Conservation (phyloP, 78 protist genomes). For the Diacronema lutheri region DNA sequence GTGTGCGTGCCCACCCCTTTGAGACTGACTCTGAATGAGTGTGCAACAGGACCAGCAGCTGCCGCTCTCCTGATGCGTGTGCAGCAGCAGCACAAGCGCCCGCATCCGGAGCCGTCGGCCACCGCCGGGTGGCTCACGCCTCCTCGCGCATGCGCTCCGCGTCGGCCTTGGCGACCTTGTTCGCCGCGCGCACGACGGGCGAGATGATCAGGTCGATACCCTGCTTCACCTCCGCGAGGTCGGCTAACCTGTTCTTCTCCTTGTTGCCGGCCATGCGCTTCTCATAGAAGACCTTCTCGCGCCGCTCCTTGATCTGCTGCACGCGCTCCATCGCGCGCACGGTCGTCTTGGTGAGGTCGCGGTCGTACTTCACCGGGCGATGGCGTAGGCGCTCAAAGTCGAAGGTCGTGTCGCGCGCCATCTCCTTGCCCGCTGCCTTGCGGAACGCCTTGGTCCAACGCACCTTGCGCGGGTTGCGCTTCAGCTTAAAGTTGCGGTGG, state of each 20-base stretch:
- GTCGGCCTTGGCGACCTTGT: no score
- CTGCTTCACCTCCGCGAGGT: background rate
- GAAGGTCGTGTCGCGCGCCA: constrained; percentile 82
- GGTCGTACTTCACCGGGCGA: constrained; percentile 89
- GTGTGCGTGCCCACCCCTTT: no score
- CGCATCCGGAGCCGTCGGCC: no score
- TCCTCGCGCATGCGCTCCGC: no score
- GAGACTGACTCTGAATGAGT: no score
- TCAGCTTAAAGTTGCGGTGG: constrained; percentile 87
- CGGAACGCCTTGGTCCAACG: constrained; percentile 99
- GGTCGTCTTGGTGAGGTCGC: constrained; percentile 77
- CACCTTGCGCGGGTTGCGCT: constrained; percentile 96
- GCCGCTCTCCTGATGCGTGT: no score
- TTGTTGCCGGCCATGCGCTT: constrained; percentile 39
- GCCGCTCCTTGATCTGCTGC: constrained; percentile 53
- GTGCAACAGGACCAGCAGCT: no score
- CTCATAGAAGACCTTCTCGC: constrained; percentile 67
- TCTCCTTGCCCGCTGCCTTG: constrained; percentile 89
- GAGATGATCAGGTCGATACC: constrained; percentile 7
- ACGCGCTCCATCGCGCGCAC: constrained; percentile 80
- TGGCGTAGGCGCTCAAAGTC: constrained; percentile 94
- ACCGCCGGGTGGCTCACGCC: no score
- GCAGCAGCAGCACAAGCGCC: no score
- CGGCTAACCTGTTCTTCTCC: background rate
- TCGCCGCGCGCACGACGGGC: background rate